Percentiles rank a stretch among this genome's conserved stretches.
These are phyloP conservation scores for Plectosphaerella sp. DNA, from an alignment of 2,329 filamentous ascomycete species.

Conservation along the genomic window DNA sequence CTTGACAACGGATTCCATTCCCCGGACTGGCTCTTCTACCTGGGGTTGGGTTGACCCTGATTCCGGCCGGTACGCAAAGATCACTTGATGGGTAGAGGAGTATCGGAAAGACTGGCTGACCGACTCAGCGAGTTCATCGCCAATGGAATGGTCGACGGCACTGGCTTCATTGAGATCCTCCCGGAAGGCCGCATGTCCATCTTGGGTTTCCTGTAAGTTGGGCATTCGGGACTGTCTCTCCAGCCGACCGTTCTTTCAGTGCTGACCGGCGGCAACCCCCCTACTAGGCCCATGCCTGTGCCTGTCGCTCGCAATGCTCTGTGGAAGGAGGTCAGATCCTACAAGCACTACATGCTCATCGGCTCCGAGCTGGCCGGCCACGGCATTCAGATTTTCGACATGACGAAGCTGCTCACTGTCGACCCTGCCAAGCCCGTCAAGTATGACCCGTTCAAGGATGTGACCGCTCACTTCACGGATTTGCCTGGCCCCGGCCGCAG, in stretches of 20 bases:
- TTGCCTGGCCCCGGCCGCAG: slow-evolving; percentile 20
- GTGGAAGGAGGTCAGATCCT: slow-evolving; percentile 27
- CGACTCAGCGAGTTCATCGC: slow-evolving; percentile 7
- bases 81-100: too few species aligned
- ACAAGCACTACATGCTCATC: slow-evolving; percentile 23
- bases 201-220: slow-evolving; percentile 30
- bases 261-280: neutral
- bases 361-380: slow-evolving; percentile 37
- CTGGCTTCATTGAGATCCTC: slow-evolving; percentile 36
- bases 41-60: slow-evolving; percentile 38
- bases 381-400: slow-evolving; percentile 57
- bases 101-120: too few species aligned
- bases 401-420: slow-evolving; percentile 39
- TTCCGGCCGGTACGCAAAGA: slow-evolving; percentile 19
- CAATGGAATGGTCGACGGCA: slow-evolving; percentile 26
- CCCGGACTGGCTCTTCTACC: slow-evolving; percentile 20
- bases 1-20: slow-evolving; percentile 3
- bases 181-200: slow-evolving; percentile 33
- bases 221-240: neutral
- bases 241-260: neutral
- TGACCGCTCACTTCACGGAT: slow-evolving; percentile 23
- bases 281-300: slow-evolving; percentile 6
- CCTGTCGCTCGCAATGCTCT: slow-evolving; percentile 4
- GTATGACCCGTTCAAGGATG: slow-evolving; percentile 19
- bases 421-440: slow-evolving; percentile 27